These are phyloP conservation scores for Saccharum spontaneum DNA, from an alignment of 176 grass and related monocot genomes.

Conservation along the genomic window DNA sequence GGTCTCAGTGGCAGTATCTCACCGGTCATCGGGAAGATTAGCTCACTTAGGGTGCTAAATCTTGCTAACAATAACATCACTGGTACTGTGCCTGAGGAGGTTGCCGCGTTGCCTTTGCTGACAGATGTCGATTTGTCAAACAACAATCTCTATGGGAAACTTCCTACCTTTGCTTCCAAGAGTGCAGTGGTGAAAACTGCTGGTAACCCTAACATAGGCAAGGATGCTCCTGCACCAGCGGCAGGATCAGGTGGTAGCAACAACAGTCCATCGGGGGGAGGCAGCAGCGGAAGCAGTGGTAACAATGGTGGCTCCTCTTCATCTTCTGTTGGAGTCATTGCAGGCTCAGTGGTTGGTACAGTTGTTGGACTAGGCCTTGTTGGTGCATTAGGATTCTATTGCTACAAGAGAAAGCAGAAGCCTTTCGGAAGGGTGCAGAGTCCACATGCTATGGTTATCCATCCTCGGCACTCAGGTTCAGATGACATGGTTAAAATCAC, in stretches of 20 bases:
- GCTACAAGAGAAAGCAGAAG: constrained; percentile 77
- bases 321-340: constrained; percentile 48
- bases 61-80: constrained; percentile 74
- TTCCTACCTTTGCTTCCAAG: constrained; percentile 54
- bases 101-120: constrained; percentile 48
- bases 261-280: constrained; percentile 1
- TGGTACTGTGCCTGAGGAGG: constrained; percentile 54
- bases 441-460: constrained; percentile 76
- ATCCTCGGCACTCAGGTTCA: constrained; percentile 73
- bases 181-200: constrained; percentile 41
- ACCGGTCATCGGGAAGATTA: constrained; percentile 59
- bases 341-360: constrained; percentile 54
- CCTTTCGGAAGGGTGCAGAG: constrained; percentile 73
- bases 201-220: constrained; percentile 71
- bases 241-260: constrained; percentile 22
- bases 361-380: constrained; percentile 53
- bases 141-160: constrained; percentile 67
- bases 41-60: constrained; percentile 39
- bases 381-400: constrained; percentile 71
- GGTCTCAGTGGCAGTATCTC: constrained; percentile 63
- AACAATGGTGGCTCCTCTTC: constrained; percentile 36
- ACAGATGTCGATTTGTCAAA: constrained; percentile 61
- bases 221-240: constrained; percentile 40
- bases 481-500: constrained; percentile 91
- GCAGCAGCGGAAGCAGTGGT: not conserved